Evolutionary conservation across 495 filamentous ascomycete genomes (phyloP).

Genomic region (Pyrenula massariospora): DNA sequence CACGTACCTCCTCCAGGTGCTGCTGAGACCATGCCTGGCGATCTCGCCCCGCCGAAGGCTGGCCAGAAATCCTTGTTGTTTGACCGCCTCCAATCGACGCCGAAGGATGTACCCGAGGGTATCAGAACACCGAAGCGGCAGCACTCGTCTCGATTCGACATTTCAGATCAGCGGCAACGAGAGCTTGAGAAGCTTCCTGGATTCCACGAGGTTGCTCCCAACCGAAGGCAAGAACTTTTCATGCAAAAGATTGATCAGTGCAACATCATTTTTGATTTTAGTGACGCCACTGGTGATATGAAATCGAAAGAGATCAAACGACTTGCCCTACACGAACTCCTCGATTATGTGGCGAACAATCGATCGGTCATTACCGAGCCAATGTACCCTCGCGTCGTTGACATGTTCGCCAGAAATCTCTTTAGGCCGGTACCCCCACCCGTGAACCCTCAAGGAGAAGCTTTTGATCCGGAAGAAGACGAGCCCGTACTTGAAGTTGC

Average conservation of each 20-base stretch:
- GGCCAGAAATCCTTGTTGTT: constrained; percentile 81
- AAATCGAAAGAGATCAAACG: constrained; percentile 99
- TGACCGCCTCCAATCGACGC: constrained; percentile 82
- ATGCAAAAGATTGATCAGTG: constrained; percentile 99
- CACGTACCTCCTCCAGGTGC: constrained; percentile 89
- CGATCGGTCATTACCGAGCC: constrained; percentile 96
- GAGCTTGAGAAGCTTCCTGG: constrained; percentile 95
- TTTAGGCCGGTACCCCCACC: constrained; percentile 95
- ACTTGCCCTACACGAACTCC: constrained; percentile 85
- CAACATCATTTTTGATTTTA: constrained; percentile 99
- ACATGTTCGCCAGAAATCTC: constrained; percentile 98
- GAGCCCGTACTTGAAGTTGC: constrained; percentile 97
- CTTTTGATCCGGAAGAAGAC: constrained; percentile 97
- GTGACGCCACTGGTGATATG: constrained; percentile 96
- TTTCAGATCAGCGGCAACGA: constrained; percentile 79
- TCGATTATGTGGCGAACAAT: constrained; percentile 98
- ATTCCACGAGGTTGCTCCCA: constrained; percentile 97
- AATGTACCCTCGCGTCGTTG: constrained; percentile 97
- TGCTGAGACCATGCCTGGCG: constrained; percentile 94
- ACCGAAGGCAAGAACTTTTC: constrained; percentile 91
- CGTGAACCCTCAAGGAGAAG: constrained; percentile 94
- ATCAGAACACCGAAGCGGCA: constrained; percentile 91
- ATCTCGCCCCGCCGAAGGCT: constrained; percentile 84
- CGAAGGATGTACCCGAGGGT: constrained; percentile 91
- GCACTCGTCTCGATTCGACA: constrained; percentile 94